phyloP scores from a whole-genome alignment of 352 stramenopile genomes.

The Phytophthora nicotianae region DNA sequence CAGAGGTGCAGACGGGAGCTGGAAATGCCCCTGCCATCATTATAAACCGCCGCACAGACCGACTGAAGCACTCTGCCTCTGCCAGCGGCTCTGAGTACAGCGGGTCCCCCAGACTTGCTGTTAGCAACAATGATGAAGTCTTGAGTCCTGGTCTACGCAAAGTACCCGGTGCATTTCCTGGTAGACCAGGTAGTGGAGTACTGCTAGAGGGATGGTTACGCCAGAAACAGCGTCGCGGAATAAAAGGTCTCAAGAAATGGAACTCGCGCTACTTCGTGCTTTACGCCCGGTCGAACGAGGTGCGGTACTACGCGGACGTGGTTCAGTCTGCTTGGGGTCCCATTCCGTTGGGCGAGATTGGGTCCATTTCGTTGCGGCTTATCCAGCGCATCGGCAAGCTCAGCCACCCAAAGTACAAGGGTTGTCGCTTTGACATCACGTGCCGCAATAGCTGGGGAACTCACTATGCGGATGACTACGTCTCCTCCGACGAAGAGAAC shows the following conservation, averaged over 20 bases:
- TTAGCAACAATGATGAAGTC: conserved; percentile 32
- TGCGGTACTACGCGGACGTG: conserved; percentile 83
- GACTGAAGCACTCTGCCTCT: conserved; percentile 55
- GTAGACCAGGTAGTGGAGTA: conserved; percentile 66
- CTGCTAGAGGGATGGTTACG: conserved; percentile 81
- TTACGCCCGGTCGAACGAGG: conserved; percentile 73
- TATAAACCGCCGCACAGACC: conserved; percentile 53
- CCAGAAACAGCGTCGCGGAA: conserved; percentile 78
- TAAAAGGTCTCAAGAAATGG: conserved; percentile 87
- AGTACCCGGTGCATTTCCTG: conserved; percentile 52
- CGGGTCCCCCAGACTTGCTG: conserved; percentile 29
- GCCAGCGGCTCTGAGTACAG: conserved; percentile 45
- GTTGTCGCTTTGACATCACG: conserved; percentile 85
- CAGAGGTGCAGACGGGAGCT: conserved; percentile 29
- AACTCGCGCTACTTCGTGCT: conserved; percentile 85
- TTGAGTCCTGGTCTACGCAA: conserved; percentile 64
- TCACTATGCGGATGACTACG: conserved; percentile 80
- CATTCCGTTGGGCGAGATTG: conserved; percentile 78
- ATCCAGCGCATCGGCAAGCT: conserved; percentile 86
- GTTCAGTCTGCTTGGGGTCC: conserved; percentile 79
- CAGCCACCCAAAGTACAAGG: conserved; percentile 81
- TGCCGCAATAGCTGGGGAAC: conserved; percentile 81
- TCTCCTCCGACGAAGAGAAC: conserved; percentile 79
- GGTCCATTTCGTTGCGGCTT: conserved; percentile 78
- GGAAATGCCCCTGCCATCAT: conserved; percentile 33